phyloP scores from a whole-genome alignment of 1,139 yeast genomes.

The Geotrichum siamense region DNA sequence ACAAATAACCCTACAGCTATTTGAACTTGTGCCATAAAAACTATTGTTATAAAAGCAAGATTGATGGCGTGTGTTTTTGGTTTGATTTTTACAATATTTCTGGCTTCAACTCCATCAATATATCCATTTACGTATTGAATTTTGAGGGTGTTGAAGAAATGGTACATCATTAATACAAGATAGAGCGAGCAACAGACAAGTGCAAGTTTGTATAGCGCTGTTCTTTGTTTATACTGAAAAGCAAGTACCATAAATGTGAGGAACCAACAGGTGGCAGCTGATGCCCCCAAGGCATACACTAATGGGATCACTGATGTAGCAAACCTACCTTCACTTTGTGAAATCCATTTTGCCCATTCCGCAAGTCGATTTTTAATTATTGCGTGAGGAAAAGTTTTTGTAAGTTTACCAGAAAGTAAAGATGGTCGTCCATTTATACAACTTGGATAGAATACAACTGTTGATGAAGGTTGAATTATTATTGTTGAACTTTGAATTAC shows the following conservation, averaged over 20 bases:
- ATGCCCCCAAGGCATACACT: slow-evolving; percentile 54
- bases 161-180: slow-evolving; percentile 45
- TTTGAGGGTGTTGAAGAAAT: slow-evolving; percentile 42
- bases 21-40: slow-evolving; percentile 70
- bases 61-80: slow-evolving; percentile 47
- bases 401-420: slow-evolving; percentile 8
- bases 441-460: slow-evolving; percentile 15
- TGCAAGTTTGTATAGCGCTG: slow-evolving; percentile 31
- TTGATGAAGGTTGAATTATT: slow-evolving; percentile 5
- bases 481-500: slow-evolving; percentile 9
- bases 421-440: slow-evolving; percentile 23
- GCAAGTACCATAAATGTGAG: slow-evolving; percentile 49
- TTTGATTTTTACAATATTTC: slow-evolving; percentile 42
- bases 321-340: slow-evolving; percentile 11
- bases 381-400: neutral
- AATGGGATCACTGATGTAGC: slow-evolving; percentile 34
- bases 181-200: slow-evolving; percentile 26
- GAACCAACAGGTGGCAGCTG: slow-evolving; percentile 59
- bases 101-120: slow-evolving; percentile 46
- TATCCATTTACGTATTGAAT: slow-evolving; percentile 47
- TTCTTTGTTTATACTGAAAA: slow-evolving; percentile 44
- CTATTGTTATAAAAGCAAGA: slow-evolving; percentile 50
- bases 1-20: slow-evolving; percentile 65
- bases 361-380: slow-evolving; percentile 11
- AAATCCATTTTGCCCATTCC: slow-evolving; percentile 22